Base-by-base conservation (phyloP, 2,329 filamentous ascomycete genomes). In the Epichloe coenophiala region DNA sequence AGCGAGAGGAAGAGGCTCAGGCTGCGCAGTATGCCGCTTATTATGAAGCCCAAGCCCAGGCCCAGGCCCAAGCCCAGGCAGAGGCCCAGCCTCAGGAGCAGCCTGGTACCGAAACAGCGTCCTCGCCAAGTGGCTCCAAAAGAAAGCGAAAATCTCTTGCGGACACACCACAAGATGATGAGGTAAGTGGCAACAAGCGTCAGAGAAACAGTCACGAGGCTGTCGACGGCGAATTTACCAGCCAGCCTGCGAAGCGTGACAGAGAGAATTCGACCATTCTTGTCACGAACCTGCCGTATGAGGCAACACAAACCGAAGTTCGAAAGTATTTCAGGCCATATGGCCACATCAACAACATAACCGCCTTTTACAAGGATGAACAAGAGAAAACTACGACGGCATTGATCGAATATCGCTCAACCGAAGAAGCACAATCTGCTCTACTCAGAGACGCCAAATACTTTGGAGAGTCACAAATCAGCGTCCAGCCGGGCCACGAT, bases 281-380 rank as follows among this genome's bases (percentile, higher is more conserved):
- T 49, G 83, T 95, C 4, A 82, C 78, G 47, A 86, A 89, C 57
- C 68, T 98, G 23, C 89, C 93, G 2, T 59, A 64, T 3, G 78
- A 84, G 49, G 78, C 82, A 1, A 81, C 81, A 1, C 81, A 88
- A 60, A 83, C 79, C 12, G 84, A 84, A 58, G 69, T 97, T 13
- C 81, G 85, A 51, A 86, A 95, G 63, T 97, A 95, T 64, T 97
- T 98, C 70, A 84, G 84, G 61, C 88, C 90, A 55, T 94, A 90
- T 59, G 93, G 93, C 12, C 83, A 81, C 40, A 85, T 96, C 61
- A 87, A 88, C 59, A 83, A 83, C 55, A 71, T 96, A 35, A 84
- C 80, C 43, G 71, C 91, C 48, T 55, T 69, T 31, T 72, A 86
- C 35, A 71, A 72, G 36, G 82, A 88, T 42, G 66, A 75, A 2